phyloP scores from a whole-genome alignment of 129 eudicot species.

The Artemisia annua region DNA sequence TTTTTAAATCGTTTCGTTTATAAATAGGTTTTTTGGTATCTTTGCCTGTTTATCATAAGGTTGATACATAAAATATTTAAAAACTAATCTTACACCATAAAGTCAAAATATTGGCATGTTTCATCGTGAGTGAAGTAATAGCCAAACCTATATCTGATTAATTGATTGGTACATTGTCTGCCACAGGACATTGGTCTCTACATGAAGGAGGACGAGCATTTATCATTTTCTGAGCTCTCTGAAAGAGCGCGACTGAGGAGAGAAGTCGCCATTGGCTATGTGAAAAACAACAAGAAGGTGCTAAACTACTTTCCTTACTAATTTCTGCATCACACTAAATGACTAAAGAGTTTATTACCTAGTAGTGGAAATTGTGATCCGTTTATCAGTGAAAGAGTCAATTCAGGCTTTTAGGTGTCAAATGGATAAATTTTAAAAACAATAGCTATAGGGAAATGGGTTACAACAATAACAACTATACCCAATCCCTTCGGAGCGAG shows the following conservation, averaged over 20 bases:
- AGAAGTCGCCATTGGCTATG: conserved; percentile 96
- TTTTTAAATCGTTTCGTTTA: neutral
- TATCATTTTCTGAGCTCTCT: conserved; percentile 77
- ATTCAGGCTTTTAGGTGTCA: neutral
- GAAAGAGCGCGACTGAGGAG: conserved; percentile 82
- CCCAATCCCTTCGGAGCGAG: no score
- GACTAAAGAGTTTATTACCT: neutral
- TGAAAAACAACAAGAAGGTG: conserved; percentile 84
- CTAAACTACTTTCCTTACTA: neutral
- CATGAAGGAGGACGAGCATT: conserved; percentile 77
- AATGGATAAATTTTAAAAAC: neutral
- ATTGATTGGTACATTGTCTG: conserved; percentile 20
- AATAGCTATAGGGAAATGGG: neutral
- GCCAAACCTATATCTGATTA: neutral
- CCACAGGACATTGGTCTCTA: conserved; percentile 76
- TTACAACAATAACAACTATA: neutral
- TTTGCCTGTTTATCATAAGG: neutral
- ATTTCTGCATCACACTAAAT: neutral
- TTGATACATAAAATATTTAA: neutral
- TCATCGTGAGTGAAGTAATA: neutral
- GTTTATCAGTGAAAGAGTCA: neutral
- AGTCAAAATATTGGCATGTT: conserved; percentile 1
- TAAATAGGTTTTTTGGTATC: neutral
- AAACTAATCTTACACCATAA: conserved; percentile 1
- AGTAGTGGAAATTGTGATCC: neutral